These are phyloP conservation scores for Vigna mungo DNA, from an alignment of 306 rosid species.

Conservation along the genomic window DNA sequence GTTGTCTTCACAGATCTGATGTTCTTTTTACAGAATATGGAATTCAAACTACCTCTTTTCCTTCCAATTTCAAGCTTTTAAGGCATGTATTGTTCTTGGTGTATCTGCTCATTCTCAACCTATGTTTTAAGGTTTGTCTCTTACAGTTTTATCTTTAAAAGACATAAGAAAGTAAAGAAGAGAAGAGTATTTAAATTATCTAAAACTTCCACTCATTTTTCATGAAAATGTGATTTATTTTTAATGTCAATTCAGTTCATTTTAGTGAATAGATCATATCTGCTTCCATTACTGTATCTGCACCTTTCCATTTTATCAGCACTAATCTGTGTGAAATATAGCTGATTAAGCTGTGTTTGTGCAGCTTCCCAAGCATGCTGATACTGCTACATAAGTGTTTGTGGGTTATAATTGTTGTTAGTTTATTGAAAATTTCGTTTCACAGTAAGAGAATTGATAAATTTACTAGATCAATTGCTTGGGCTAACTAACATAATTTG, in stretches of 20 bases:
- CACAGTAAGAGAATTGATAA: too few species aligned
- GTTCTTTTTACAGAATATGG: neutral
- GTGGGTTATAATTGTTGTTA: neutral
- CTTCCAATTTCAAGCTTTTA: neutral
- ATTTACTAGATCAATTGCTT: too few species aligned
- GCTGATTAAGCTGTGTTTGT: neutral
- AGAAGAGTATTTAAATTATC: too few species aligned
- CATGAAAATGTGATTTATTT: too few species aligned
- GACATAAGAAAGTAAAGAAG: too few species aligned
- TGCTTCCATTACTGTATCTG: neutral
- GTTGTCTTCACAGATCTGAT: conserved; percentile 9
- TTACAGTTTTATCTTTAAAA: too few species aligned
- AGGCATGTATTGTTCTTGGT: neutral
- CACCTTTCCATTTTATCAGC: neutral
- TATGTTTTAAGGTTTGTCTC: neutral
- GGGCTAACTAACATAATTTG: too few species aligned
- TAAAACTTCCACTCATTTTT: too few species aligned
- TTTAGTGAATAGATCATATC: neutral
- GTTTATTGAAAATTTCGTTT: too few species aligned
- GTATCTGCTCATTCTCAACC: conserved; percentile 6
- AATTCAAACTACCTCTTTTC: neutral
- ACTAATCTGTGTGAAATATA: neutral
- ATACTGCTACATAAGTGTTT: neutral
- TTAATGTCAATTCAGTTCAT: neutral
- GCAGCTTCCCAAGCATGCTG: neutral